These are phyloP conservation scores for Myriosclerotinia duriaeana DNA, from an alignment of 2,329 filamentous ascomycete species.

Conservation along the genomic window DNA sequence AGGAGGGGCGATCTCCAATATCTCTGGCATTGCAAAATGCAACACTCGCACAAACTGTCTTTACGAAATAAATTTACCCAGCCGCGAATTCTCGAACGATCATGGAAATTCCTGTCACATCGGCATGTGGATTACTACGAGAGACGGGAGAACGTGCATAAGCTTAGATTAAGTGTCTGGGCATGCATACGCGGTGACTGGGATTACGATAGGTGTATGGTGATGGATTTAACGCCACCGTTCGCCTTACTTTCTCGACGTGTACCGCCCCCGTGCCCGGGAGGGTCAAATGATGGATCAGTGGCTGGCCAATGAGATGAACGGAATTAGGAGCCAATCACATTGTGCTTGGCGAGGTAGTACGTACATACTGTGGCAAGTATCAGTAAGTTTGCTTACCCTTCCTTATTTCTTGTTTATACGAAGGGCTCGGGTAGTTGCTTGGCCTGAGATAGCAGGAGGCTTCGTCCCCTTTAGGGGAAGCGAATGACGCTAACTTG, in stretches of 20 bases:
- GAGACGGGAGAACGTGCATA: conserved; percentile 14
- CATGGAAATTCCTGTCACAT: not conserved
- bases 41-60: too few species aligned
- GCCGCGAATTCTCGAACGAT: not conserved
- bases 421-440: too few species aligned
- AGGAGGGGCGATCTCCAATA: too few species aligned
- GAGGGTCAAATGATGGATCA: conserved; percentile 10
- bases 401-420: too few species aligned
- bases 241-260: conserved; percentile 11
- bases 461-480: too few species aligned
- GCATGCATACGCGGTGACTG: conserved; percentile 13
- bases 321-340: not conserved
- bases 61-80: too few species aligned
- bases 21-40: too few species aligned
- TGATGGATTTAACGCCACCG: conserved; percentile 14
- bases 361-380: not conserved
- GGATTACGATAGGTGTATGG: not conserved
- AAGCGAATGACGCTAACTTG: too few species aligned
- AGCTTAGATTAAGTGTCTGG: conserved; percentile 9
- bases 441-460: too few species aligned
- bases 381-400: too few species aligned
- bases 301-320: not conserved
- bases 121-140: not conserved
- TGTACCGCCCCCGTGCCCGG: not conserved
- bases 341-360: not conserved